Evolutionary conservation across 2,329 filamentous ascomycete genomes (phyloP).

Genomic region (Microcyclospora pomicola): DNA sequence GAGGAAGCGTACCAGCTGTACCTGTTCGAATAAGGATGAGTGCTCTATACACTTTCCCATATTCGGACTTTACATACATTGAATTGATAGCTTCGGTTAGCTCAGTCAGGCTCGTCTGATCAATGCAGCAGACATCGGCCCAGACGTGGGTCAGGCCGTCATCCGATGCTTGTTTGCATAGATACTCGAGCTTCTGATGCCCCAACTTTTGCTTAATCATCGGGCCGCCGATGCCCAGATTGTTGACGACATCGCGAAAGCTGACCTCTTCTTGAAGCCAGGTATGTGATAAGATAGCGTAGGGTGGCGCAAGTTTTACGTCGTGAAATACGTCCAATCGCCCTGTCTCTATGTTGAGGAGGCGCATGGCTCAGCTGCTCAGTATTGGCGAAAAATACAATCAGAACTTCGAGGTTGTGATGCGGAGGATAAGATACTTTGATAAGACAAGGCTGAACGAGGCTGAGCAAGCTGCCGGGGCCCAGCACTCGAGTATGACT

Average conservation of each 20-base stretch:
- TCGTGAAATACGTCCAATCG: too few species aligned
- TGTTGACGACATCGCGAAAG: slow-evolving; percentile 12
- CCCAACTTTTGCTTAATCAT: slow-evolving; percentile 7
- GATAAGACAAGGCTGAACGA: too few species aligned
- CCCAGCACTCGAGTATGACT: too few species aligned
- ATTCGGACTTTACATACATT: too few species aligned
- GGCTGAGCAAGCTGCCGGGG: too few species aligned
- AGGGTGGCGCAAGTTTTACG: slow-evolving; percentile 14
- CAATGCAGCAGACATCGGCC: slow-evolving; percentile 9
- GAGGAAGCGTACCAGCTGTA: slow-evolving; percentile 21
- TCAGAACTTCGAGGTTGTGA: too few species aligned
- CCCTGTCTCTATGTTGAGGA: too few species aligned
- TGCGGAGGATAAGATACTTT: too few species aligned
- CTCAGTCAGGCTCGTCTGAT: slow-evolving; percentile 3
- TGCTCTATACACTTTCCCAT: too few species aligned
- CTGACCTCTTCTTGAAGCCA: slow-evolving; percentile 20
- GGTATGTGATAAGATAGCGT: slow-evolving; percentile 23
- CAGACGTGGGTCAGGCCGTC: slow-evolving; percentile 1
- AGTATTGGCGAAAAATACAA: too few species aligned
- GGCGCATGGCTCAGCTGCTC: too few species aligned
- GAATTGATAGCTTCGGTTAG: slow-evolving; percentile 9
- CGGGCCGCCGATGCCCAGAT: slow-evolving; percentile 4
- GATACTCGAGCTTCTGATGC: neutral
- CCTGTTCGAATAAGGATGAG: too few species aligned
- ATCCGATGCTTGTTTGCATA: neutral